Conservation (phyloP, 805 yeast genomes). For the Ogataea naganishii region DNA sequence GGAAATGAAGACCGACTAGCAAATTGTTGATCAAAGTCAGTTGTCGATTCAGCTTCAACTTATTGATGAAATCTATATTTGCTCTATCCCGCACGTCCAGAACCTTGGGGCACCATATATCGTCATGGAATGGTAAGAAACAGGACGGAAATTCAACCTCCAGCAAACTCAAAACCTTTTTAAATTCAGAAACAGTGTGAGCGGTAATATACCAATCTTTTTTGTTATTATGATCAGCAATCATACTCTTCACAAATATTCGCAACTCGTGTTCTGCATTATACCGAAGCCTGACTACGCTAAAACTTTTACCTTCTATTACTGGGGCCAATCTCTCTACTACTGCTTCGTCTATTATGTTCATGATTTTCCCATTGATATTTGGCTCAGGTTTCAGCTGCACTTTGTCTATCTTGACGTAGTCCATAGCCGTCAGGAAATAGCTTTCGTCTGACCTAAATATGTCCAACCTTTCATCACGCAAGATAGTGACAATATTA, state of each 20-base stretch:
- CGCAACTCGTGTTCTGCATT: conserved; percentile 17
- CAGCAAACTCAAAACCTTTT: conserved; percentile 24
- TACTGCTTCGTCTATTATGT: conserved; percentile 22
- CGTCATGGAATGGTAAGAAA: conserved; percentile 15
- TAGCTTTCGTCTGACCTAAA: conserved; percentile 20
- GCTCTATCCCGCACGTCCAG: conserved; percentile 12
- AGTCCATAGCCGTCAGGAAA: conserved; percentile 35
- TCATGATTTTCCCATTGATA: conserved; percentile 20
- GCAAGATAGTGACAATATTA: conserved; percentile 44
- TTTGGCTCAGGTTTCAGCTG: conserved; percentile 2
- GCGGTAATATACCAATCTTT: conserved; percentile 8
- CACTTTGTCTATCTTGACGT: conserved; percentile 27
- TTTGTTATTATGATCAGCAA: conserved; percentile 1
- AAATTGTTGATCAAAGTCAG: conserved; percentile 40
- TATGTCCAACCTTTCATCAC: conserved; percentile 40
- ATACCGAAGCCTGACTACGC: conserved; percentile 26
- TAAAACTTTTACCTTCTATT: conserved; percentile 18
- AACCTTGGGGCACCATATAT: conserved; percentile 15
- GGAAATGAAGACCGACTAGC: conserved; percentile 32
- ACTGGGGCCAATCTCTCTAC: conserved; percentile 12
- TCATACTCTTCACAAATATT: conserved; percentile 14
- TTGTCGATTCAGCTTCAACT: conserved; percentile 38
- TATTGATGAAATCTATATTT: conserved; percentile 25
- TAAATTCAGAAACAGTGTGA: conserved; percentile 24
- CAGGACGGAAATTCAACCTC: conserved; percentile 27